Conservation (phyloP, 768 basidiomycete genomes). For the Austroboletus eburneus region DNA sequence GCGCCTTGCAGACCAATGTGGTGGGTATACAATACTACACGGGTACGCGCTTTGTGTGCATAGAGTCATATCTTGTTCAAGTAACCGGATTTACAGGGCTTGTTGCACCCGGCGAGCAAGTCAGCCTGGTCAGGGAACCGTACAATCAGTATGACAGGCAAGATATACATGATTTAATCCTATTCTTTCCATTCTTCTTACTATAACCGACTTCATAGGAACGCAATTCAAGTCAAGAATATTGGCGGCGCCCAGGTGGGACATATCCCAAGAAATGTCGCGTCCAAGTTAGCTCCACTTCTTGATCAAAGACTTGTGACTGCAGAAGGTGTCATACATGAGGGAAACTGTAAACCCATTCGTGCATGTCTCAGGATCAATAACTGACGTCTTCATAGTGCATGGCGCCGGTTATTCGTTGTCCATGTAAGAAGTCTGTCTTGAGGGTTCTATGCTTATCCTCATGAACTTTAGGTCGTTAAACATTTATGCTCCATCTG, state of each 20-base stretch:
- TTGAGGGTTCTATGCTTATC: neutral
- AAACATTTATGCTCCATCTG: conserved; percentile 65
- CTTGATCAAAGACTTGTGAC: conserved; percentile 61
- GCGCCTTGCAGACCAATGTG: conserved; percentile 52
- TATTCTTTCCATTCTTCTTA: neutral
- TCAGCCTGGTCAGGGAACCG: conserved; percentile 63
- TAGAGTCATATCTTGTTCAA: neutral
- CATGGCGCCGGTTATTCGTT: conserved; percentile 49
- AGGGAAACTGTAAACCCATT: conserved; percentile 57
- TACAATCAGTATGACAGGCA: conserved; percentile 65
- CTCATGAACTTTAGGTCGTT: conserved; percentile 44
- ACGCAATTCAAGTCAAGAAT: conserved; percentile 80
- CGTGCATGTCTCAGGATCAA: neutral
- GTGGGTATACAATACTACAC: conserved; percentile 85
- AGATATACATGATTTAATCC: neutral
- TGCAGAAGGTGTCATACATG: conserved; percentile 63
- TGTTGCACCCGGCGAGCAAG: conserved; percentile 78
- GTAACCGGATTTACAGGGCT: conserved; percentile 46
- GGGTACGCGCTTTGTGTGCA: conserved; percentile 35
- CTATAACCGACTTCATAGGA: conserved; percentile 36
- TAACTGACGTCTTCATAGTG: conserved; percentile 29
- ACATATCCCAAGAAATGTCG: conserved; percentile 64
- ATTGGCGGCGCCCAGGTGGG: conserved; percentile 74
- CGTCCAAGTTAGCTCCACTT: conserved; percentile 58
- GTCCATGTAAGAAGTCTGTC: conserved; percentile 47